Conservation (phyloP, 2,329 filamentous ascomycete species). For the Gyromitra esculenta region DNA sequence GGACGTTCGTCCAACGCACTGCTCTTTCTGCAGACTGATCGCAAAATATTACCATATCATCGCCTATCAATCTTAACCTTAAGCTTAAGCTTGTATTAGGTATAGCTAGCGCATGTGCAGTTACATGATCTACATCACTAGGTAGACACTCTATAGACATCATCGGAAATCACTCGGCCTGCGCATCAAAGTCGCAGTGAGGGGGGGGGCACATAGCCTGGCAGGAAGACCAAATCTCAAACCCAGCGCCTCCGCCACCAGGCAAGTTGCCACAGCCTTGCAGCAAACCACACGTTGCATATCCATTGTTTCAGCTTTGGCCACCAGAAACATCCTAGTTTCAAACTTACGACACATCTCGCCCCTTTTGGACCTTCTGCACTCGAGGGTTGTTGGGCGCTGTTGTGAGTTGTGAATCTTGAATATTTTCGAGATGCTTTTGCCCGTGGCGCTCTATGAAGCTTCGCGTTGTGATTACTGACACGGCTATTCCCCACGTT, state of each 20-base stretch:
- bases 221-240: no score
- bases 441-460: background rate
- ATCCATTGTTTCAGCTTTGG: background rate
- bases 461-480: background rate
- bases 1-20: conserved; percentile 7
- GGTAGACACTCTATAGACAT: background rate
- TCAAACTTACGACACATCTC: no score
- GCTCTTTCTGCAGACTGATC: background rate
- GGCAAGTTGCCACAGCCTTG: background rate
- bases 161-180: conserved; percentile 5
- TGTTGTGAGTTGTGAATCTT: no score
- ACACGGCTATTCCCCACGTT: background rate
- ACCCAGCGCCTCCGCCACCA: no score
- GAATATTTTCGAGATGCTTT: no score
- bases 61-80: background rate
- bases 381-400: no score
- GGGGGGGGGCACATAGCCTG: no score
- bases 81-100: background rate
- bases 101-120: background rate
- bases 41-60: background rate
- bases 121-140: conserved; percentile 8
- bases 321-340: background rate
- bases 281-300: background rate
- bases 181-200: background rate
- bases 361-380: no score